A percentile compares a stretch with the other conserved stretches of the same genome.
Evolutionary conservation across 164 flowering plant species (phyloP).

Genomic region (Piper longum): DNA sequence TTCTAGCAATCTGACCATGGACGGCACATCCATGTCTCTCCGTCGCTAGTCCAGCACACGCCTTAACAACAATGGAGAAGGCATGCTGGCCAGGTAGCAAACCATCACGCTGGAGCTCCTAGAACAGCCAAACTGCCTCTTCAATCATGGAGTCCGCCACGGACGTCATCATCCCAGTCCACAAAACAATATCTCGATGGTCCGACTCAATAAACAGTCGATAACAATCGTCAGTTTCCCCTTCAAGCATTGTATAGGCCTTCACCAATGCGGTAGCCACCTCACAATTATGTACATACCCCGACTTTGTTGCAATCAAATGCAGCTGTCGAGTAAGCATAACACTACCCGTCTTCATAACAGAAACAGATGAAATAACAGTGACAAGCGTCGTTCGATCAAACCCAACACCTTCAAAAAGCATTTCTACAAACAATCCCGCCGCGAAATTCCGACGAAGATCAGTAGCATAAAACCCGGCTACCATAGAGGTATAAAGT

Average conservation of each 20-base stretch:
- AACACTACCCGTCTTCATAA: conserved; percentile 4
- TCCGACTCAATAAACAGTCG: conserved; percentile 36
- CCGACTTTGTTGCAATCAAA: conserved; percentile 31
- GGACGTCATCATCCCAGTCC: conserved; percentile 61
- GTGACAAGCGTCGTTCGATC: conserved; percentile 55
- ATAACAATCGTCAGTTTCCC: conserved; percentile 27
- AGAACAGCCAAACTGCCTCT: conserved; percentile 34
- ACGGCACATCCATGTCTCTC: conserved; percentile 35
- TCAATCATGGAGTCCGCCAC: conserved; percentile 46
- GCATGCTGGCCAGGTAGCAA: conserved; percentile 41
- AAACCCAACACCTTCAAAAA: conserved; percentile 27
- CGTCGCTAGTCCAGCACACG: conserved; percentile 51
- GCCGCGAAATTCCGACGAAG: conserved; percentile 16
- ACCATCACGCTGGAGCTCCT: conserved; percentile 26
- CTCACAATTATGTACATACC: conserved; percentile 27
- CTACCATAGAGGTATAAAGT: conserved; percentile 68
- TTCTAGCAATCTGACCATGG: conserved; percentile 36
- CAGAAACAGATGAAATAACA: conserved; percentile 20
- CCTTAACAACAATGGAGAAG: conserved; percentile 51
- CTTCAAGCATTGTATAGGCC: conserved; percentile 44
- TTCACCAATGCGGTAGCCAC: conserved; percentile 52
- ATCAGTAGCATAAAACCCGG: conserved; percentile 30
- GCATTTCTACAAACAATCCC: conserved; percentile 36
- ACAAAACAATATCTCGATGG: conserved; percentile 39
- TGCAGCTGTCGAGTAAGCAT: conserved; percentile 36